Evolutionary conservation across 2,329 filamentous ascomycete genomes (phyloP).

Genomic region (Aspergillus awamori): DNA sequence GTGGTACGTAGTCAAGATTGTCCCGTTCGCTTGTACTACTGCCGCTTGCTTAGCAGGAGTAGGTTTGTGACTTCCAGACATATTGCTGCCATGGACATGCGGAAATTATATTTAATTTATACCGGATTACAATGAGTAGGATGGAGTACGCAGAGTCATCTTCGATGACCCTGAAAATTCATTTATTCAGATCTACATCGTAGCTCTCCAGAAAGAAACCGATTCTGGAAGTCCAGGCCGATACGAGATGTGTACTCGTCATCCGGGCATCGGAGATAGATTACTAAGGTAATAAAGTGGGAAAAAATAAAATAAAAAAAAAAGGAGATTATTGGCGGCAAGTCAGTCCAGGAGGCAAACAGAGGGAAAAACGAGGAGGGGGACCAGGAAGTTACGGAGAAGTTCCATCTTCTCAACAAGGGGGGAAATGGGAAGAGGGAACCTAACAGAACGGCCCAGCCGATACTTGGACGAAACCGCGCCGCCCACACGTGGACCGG

Average conservation of each 20-base stretch:
- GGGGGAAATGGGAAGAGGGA: neutral
- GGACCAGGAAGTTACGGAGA: no score
- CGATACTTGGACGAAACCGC: neutral
- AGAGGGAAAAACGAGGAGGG: neutral
- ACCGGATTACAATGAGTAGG: no score
- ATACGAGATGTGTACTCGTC: neutral
- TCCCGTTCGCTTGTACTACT: neutral
- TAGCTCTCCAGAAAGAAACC: neutral
- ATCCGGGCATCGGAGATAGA: slow-evolving; percentile 1
- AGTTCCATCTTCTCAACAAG: neutral
- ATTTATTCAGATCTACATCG: neutral
- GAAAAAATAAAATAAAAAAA: no score
- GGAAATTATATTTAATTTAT: no score
- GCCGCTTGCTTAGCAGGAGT: neutral
- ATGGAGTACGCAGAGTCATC: no score
- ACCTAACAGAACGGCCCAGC: neutral
- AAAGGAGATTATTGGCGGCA: no score
- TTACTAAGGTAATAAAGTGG: neutral
- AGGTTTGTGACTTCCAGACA: no score
- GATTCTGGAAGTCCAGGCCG: slow-evolving; percentile 1
- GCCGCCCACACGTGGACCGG: slow-evolving; percentile 21
- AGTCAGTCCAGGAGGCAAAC: neutral
- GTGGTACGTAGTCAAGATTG: neutral
- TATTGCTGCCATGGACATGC: no score
- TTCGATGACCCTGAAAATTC: neutral